phyloP scores from a whole-genome alignment of 768 basidiomycete genomes.

The Daedalea quercina region DNA sequence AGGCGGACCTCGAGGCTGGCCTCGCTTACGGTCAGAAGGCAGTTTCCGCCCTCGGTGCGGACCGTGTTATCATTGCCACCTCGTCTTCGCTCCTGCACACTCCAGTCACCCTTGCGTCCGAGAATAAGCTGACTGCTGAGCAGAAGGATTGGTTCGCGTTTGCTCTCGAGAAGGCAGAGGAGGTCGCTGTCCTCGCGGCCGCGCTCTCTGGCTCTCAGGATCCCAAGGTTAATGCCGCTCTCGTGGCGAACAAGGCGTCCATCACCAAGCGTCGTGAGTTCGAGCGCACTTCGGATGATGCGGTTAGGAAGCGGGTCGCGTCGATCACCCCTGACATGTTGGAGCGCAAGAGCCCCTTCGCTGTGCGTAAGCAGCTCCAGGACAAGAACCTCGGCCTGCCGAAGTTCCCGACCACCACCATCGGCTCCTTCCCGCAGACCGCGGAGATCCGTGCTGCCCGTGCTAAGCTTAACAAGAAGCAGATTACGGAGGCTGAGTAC shows the following conservation, averaged over 20 bases:
- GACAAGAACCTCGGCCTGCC: slow-evolving; percentile 85
- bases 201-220: slow-evolving; percentile 84
- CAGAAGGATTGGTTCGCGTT: slow-evolving; percentile 99
- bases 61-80: slow-evolving; percentile 89
- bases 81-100: slow-evolving; percentile 98
- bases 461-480: slow-evolving; percentile 89
- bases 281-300: slow-evolving; percentile 88
- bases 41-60: slow-evolving; percentile 71
- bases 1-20: slow-evolving; percentile 84
- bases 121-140: slow-evolving; percentile 82
- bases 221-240: slow-evolving; percentile 54
- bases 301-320: slow-evolving; percentile 91
- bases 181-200: slow-evolving; percentile 84
- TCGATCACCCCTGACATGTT: slow-evolving; percentile 83
- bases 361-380: slow-evolving; percentile 82
- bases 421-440: slow-evolving; percentile 99
- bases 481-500: slow-evolving; percentile 81
- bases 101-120: slow-evolving; percentile 89
- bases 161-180: slow-evolving; percentile 90
- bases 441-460: slow-evolving; percentile 98
- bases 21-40: slow-evolving; percentile 82
- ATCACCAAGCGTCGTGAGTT: slow-evolving; percentile 94
- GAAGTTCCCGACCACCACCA: slow-evolving; percentile 97
- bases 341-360: slow-evolving; percentile 85
- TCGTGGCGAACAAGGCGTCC: slow-evolving; percentile 85